phyloP scores from a whole-genome alignment of 1,139 yeast genomes.

The Geotrichum phurueaensis region DNA sequence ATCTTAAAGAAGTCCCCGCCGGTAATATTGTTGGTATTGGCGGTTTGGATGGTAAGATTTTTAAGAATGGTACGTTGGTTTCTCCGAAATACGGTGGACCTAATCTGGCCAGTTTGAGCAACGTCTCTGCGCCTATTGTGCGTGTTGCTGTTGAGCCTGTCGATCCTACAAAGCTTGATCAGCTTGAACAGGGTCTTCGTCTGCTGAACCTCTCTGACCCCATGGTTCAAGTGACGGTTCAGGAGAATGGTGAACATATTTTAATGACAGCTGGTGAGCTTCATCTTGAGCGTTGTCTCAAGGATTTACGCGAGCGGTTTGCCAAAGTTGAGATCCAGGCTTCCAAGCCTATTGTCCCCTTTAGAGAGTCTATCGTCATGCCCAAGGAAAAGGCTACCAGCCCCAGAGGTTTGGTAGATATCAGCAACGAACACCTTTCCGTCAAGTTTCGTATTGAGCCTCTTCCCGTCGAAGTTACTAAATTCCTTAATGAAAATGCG shows the following conservation, averaged over 20 bases:
- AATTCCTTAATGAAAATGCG: constrained; percentile 48
- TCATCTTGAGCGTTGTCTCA: constrained; percentile 84
- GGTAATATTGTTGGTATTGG: constrained; percentile 95
- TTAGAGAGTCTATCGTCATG: constrained; percentile 71
- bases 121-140: constrained; percentile 78
- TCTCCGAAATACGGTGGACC: constrained; percentile 47
- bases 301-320: constrained; percentile 82
- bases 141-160: constrained; percentile 92
- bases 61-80: constrained; percentile 82
- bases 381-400: constrained; percentile 21
- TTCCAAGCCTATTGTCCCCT: constrained; percentile 93
- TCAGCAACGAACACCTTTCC: constrained; percentile 45
- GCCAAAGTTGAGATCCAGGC: constrained; percentile 84
- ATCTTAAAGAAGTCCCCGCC: constrained; percentile 78
- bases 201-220: constrained; percentile 86
- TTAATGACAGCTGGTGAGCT: constrained; percentile 94
- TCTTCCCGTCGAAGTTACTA: constrained; percentile 47
- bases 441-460: constrained; percentile 50
- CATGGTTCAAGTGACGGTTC: constrained; percentile 77
- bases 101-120: constrained; percentile 62
- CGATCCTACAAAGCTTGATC: constrained; percentile 72
- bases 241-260: constrained; percentile 87
- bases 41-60: constrained; percentile 74
- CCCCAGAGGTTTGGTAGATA: constrained; percentile 37
- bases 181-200: constrained; percentile 70